These are phyloP conservation scores for Alternaria brassicae DNA, from an alignment of 2,329 filamentous ascomycete genomes.

Conservation along the genomic window DNA sequence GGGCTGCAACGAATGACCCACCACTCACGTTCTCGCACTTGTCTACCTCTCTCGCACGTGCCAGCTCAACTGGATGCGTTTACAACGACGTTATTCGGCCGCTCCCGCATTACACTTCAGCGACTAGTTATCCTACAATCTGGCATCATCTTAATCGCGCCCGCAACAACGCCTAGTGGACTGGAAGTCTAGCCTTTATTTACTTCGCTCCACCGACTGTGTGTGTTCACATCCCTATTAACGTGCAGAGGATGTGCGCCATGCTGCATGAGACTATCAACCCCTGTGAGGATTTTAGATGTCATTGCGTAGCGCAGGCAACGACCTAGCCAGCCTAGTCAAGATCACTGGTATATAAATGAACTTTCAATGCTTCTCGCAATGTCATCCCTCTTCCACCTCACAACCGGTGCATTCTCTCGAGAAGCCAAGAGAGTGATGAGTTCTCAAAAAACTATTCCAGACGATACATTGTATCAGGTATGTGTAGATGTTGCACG, in stretches of 20 bases:
- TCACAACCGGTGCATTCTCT: background rate
- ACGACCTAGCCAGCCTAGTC: background rate
- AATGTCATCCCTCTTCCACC: constrained; percentile 1
- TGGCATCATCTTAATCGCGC: background rate
- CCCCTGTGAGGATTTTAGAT: background rate
- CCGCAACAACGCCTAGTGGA: background rate
- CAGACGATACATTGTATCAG: constrained; percentile 3
- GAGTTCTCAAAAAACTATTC: constrained; percentile 4
- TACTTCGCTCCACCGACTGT: background rate
- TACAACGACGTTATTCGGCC: background rate
- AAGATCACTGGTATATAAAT: constrained; percentile 10
- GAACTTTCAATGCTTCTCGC: background rate
- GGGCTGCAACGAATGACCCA: too few species aligned
- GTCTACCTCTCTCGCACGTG: background rate
- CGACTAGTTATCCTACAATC: background rate
- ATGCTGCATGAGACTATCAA: background rate
- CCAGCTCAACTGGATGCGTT: background rate
- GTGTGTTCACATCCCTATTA: background rate
- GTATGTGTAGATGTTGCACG: background rate
- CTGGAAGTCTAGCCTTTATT: background rate
- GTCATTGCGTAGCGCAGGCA: background rate
- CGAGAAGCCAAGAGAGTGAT: background rate
- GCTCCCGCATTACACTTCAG: background rate
- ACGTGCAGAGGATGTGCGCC: background rate
- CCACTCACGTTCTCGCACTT: background rate